Conservation (phyloP, 805 yeast genomes). For the Lipomyces kockii region DNA sequence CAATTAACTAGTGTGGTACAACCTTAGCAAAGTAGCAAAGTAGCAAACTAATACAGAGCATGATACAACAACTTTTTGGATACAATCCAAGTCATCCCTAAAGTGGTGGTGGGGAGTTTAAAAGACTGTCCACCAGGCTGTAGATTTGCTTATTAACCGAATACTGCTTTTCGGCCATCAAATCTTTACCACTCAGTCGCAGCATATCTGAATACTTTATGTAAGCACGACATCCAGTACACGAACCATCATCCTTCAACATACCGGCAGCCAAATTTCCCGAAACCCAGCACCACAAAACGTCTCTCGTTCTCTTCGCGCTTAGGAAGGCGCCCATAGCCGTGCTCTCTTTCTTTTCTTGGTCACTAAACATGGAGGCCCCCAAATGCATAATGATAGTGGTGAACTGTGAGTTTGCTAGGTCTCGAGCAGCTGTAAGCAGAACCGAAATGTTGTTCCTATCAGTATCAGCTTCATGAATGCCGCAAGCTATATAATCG, state of each 20-base stretch:
- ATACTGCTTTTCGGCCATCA: slow-evolving; percentile 24
- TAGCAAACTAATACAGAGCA: background rate
- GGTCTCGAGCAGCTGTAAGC: slow-evolving; percentile 12
- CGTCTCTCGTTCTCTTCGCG: slow-evolving; percentile 27
- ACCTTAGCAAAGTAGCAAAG: background rate
- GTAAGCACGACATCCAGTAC: background rate
- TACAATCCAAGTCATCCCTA: background rate
- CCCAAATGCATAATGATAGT: slow-evolving; percentile 28
- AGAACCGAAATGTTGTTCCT: slow-evolving; percentile 23
- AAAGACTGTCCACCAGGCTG: slow-evolving; percentile 10
- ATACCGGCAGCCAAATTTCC: slow-evolving; percentile 18
- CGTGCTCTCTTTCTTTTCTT: slow-evolving; percentile 13
- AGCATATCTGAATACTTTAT: slow-evolving; percentile 5
- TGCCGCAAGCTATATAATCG: background rate
- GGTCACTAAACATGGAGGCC: slow-evolving; percentile 12
- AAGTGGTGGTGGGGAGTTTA: background rate
- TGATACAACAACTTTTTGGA: background rate
- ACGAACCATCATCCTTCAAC: background rate
- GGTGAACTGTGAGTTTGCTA: slow-evolving; percentile 30
- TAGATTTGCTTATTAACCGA: slow-evolving; percentile 13
- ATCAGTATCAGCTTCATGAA: background rate
- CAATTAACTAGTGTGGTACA: background rate
- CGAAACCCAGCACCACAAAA: slow-evolving; percentile 34
- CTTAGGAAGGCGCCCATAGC: slow-evolving; percentile 24
- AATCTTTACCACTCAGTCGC: slow-evolving; percentile 20